Base-by-base conservation (phyloP, 1,284 basidiomycete genomes). In the Ganoderma meredithae region DNA sequence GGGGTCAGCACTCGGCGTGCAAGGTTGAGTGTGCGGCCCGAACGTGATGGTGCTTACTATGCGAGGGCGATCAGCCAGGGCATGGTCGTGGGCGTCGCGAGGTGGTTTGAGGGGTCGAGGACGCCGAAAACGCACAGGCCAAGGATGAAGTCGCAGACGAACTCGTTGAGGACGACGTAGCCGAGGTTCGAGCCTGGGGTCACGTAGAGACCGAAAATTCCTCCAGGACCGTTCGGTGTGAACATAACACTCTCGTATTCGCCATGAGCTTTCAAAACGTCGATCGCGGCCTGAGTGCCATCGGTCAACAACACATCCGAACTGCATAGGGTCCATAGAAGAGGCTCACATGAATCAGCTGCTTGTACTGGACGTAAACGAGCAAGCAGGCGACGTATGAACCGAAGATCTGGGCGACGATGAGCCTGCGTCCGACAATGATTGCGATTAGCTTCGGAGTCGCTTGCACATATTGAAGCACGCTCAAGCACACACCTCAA, bases 111-210 rank as follows among this genome's bases (percentile, higher is more conserved):
- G 6, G 89, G 88, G 74, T 92, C 90, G 25, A 89, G 75, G 70
- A 79, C 80, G 10, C 84, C 84, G 78, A 88, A 90, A 69, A 91
- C 87, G 47, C 83, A 80, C 10, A 89, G 76, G 6, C 81, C 89
- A 47, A 95, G 78, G 69, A 94, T 81, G 73, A 90, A 84, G 75
- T 93, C 91, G 60, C 83, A 85, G 56, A 90, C 80, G 71, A 91
- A 90, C 70, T 92, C 91, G 75, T 90, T 92, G 64, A 92, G 76
- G 74, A 90, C 86, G 36, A 83, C 84, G 36, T 83, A 81, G 25
- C 82, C 81, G n/a, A 92, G 79, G 61, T 85, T 85, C 61, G 85
- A 80, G 2, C 86, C 86, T 13, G 86, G 80, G 7, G 79, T 73
- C 6, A 84, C 80, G 69, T 85, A 87, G 52, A 91, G 78, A 5